Conservation (phyloP, 2,329 filamentous ascomycete species). For the Colletotrichum sp. region DNA sequence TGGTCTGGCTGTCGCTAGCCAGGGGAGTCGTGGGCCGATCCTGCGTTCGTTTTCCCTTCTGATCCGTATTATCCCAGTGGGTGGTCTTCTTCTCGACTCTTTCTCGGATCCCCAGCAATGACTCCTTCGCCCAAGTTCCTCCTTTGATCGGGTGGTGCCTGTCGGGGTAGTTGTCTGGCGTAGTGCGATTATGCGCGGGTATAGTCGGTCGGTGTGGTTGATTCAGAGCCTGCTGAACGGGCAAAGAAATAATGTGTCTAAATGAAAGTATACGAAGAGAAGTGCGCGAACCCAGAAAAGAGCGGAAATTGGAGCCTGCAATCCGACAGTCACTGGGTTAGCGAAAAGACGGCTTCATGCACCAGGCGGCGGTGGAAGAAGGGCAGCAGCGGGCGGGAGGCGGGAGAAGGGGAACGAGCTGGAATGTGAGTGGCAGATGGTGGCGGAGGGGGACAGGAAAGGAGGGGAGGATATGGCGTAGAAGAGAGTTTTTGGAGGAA, state of each 20-base stretch:
- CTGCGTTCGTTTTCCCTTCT: not conserved
- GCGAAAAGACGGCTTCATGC: constrained; percentile 13
- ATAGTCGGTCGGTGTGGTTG: constrained; percentile 8
- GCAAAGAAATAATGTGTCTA: constrained; percentile 34
- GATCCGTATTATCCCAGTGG: constrained; percentile 11
- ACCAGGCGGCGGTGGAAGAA: constrained; percentile 34
- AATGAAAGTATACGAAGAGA: constrained; percentile 31
- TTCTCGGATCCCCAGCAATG: constrained; percentile 3
- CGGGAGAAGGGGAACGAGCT: constrained; percentile 23
- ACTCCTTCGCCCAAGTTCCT: not conserved
- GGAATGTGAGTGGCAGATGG: constrained; percentile 5
- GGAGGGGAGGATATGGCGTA: constrained; percentile 6
- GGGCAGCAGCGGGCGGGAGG: constrained; percentile 13
- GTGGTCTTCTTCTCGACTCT: constrained; percentile 22
- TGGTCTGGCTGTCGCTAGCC: constrained; percentile 12
- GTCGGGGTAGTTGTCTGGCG: not conserved
- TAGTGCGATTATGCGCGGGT: constrained; percentile 4
- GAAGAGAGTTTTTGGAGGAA: constrained; percentile 28
- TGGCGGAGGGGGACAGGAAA: constrained; percentile 24
- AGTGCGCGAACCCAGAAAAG: constrained; percentile 27
- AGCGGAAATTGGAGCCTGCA: constrained; percentile 38
- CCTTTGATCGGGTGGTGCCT: not conserved
- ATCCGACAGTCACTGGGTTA: constrained; percentile 24
- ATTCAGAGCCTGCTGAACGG: constrained; percentile 64
- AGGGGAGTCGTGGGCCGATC: not conserved